Evolutionary conservation across 129 eudicot genomes (phyloP).

Genomic region (Saussurea involucrata): DNA sequence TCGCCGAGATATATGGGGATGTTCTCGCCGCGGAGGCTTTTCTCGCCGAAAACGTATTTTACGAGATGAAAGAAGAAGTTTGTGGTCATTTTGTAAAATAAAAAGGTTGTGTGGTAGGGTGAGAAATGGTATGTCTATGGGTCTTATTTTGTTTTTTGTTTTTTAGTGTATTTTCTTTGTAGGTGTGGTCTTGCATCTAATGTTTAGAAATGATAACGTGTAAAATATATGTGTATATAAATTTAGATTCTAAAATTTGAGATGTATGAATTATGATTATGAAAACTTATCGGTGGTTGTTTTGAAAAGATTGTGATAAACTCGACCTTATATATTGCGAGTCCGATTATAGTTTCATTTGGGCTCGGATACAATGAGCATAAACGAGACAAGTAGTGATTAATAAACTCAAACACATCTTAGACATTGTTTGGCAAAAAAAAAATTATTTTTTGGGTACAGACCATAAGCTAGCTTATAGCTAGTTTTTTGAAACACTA

Average conservation of each 20-base stretch:
- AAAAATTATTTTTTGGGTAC: no score
- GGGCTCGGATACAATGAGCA: no score
- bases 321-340: no score
- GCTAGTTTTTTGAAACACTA: no score
- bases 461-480: no score
- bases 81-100: slow-evolving; percentile 3
- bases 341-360: no score
- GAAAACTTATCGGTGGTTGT: no score
- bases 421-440: no score
- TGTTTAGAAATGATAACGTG: not conserved
- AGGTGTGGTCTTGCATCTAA: not conserved
- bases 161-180: not conserved
- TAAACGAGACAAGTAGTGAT: no score
- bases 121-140: not conserved
- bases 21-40: slow-evolving; percentile 72
- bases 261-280: not conserved
- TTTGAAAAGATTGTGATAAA: not conserved
- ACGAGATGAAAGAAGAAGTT: slow-evolving; percentile 26
- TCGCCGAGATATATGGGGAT: slow-evolving; percentile 70
- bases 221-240: not conserved
- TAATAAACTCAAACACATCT: no score
- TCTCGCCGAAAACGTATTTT: slow-evolving; percentile 60
- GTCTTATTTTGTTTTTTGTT: not conserved
- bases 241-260: not conserved
- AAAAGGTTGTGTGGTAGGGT: not conserved